Evolutionary conservation across 768 basidiomycete genomes (phyloP), one percentile per base, ranked within the genome.

Genomic region (Kwoniella sp.): DNA sequence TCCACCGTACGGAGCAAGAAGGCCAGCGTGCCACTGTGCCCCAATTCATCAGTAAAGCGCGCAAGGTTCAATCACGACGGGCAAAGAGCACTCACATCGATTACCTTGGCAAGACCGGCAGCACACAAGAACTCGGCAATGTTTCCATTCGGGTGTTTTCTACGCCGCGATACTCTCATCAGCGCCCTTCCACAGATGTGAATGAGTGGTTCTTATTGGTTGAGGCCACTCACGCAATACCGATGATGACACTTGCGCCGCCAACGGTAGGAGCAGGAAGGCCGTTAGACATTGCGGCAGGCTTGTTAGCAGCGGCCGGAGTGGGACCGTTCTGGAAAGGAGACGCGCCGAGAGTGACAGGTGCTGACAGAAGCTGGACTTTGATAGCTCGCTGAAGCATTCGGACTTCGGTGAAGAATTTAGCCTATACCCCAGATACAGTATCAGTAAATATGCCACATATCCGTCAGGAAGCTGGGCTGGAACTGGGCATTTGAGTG

Each of bases 71-170:
- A 17, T 37, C 7, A 13, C 34, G 41, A 9, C 41, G 9, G 41
- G 17, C 11, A 9, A 30, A 3, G n/a, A 25, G n/a, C n/a, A 67
- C 76, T 63, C 52, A 78, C 76, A 63, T 95, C 94, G 64, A 98
- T 89, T 55, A 97, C 86, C 63, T 92, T 89, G 20, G 94, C 95
- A 1, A 97, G 84, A 29, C 95, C 94, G 51, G 87, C 86, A 3
- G 85, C 86, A 29, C 92, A 87, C 41, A 99, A 84, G 80, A 90
- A 88, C 72, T 95, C 92, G 13, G 93, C 93, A 26, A 99, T 89
- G 81, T 96, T 96, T 31, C 95, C 95, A 20, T 89, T 91, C 9
- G 95, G 93, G 78, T 98, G 95, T 47, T 91, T 82, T 20, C 77
- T 79, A 58, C 0, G 8, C 13, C 22, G 30, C 22, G 4, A 20